Evolutionary conservation across 225 moss, liverwort and hornwort genomes (phyloP), one percentile per base, ranked within the genome.

Genomic region (Climacium dendroides): DNA sequence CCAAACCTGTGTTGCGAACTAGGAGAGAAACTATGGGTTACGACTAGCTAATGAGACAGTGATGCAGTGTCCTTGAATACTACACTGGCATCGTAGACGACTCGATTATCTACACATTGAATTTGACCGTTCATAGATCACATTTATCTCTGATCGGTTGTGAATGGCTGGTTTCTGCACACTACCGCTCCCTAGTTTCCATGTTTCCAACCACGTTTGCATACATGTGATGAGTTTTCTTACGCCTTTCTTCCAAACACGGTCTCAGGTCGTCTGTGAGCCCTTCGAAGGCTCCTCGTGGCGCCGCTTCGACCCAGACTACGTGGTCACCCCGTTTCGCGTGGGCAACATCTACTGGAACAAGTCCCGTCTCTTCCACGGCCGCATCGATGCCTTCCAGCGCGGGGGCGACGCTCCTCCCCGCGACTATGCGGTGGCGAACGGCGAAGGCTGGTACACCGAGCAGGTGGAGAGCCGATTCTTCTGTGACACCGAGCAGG

Each of bases 401-500:
- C 62, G 81, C 15, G 55, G 30, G 26, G 80, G 43, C 10, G 85
- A 70, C 10, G 43, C 79, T 23, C 10, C n/a, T 13, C 82, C 64
- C 0, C 35, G 65, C 4, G 85, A 81, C 14, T 86, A 86, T 57
- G 90, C 90, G 26, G 90, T 92, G 45, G 86, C 89, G 55, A 84
- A 90, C 37, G 89, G 90, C 11, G 74, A 87, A 32, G 90, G 88
- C 13, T 67, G 67, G 63, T 86, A 89, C 60, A 77, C 83, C 23
- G 87, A 85, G 82, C 90, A 90, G 43, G 76, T 87, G 39, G 93
- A 93, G 50, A 92, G 92, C 83, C 87, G 95, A 72, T 97, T 97
- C 85, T 96, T 86, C 79, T 97, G 97, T 87, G 91, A 89, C 90
- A 90, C 89, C 11, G 95, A 95, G 53, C 97, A 97, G 81, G 74